Percentiles rank a stretch among this genome's conserved stretches.
Conservation (phyloP, 2,329 filamentous ascomycete species). For the Mycosphaerella sp. region DNA sequence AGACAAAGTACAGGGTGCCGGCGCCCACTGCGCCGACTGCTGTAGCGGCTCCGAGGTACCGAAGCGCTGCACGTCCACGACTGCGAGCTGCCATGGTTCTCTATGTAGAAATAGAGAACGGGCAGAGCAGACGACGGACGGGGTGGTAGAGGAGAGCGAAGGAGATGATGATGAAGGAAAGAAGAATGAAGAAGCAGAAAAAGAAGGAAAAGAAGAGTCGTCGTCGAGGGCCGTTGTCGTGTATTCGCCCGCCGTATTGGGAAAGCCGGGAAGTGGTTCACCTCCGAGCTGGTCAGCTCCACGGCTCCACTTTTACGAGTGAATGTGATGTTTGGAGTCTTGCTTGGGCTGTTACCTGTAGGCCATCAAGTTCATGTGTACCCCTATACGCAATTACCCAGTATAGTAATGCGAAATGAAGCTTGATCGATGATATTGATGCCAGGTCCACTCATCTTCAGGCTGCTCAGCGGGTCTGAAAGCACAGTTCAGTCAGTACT, state of each 20-base stretch:
- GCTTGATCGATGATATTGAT: too few relatives aligned
- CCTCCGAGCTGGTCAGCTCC: constrained; percentile 1
- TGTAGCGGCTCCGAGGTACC: constrained; percentile 54
- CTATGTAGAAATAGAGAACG: constrained; percentile 1
- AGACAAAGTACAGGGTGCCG: constrained; percentile 55
- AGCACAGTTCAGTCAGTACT: too few relatives aligned
- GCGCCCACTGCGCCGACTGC: constrained; percentile 50
- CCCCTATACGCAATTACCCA: too few relatives aligned
- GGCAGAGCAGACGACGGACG: not conserved
- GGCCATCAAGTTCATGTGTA: too few relatives aligned
- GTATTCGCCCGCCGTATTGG: not conserved
- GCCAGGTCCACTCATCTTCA: too few relatives aligned
- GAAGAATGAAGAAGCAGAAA: not conserved
- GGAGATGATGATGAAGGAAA: too few relatives aligned
- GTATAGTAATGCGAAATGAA: too few relatives aligned
- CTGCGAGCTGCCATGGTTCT: constrained; percentile 26
- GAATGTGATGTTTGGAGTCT: constrained; percentile 1
- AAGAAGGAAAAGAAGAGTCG: too few relatives aligned
- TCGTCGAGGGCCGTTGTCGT: too few relatives aligned
- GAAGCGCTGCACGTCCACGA: constrained; percentile 39
- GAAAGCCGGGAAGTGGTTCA: constrained; percentile 16
- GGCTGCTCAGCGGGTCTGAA: too few relatives aligned
- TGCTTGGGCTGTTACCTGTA: too few relatives aligned
- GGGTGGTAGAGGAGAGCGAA: too few relatives aligned
- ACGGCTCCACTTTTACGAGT: constrained; percentile 1